Base-by-base conservation (phyloP, 2,329 filamentous ascomycete genomes). In the Penicillium digitatum region DNA sequence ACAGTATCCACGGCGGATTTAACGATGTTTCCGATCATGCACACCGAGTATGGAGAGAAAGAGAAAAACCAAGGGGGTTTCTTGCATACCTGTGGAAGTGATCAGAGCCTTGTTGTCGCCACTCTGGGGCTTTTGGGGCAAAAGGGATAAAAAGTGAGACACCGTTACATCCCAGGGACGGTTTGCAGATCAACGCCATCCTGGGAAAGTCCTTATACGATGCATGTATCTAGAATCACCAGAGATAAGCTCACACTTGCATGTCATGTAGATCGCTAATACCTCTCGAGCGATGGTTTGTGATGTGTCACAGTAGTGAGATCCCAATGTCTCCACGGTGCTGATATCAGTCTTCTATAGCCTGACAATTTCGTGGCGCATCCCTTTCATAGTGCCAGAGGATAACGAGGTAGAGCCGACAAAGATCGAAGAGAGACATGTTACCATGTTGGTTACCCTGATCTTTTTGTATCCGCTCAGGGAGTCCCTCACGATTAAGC, bases 101-200 rank as follows among this genome's bases (percentile, higher is more conserved):
- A 31, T 20, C 18, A 48, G 22, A 31, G 14, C 32, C 26, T 11
- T 22, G 11, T 29, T 45, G 20, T 26, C 44, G 18, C 24, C 37
- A 39, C 35, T 32, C 48, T 37, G 24, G 32, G 16, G 40, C 34
- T 49, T 56, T 52, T 47, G 62, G 48, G 56, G 48, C 49, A 55
- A 40, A 39, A n/a, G 62, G 48, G 56, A 45, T 51, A 55, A 40
- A 39, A n/a, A 24, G 42, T 60, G 50, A 62, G 60, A 63, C 60
- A 64, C 44, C 46, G 59, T 64, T 65, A 62, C 61, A 66, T 66
- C 37, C 20, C 37, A 49, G 52, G 48, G 49, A 48, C 48, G 4
- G 18, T n/a, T 27, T 48, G 49, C 24, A 47, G 47, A 38, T 47
- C 47, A 48, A 48, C 34, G 51, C 51, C 37, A 48, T 29, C 42